Percentiles rank a stretch among this genome's conserved stretches.
phyloP scores from a whole-genome alignment of 2,329 filamentous ascomycete species.

The Calycina herbarum region DNA sequence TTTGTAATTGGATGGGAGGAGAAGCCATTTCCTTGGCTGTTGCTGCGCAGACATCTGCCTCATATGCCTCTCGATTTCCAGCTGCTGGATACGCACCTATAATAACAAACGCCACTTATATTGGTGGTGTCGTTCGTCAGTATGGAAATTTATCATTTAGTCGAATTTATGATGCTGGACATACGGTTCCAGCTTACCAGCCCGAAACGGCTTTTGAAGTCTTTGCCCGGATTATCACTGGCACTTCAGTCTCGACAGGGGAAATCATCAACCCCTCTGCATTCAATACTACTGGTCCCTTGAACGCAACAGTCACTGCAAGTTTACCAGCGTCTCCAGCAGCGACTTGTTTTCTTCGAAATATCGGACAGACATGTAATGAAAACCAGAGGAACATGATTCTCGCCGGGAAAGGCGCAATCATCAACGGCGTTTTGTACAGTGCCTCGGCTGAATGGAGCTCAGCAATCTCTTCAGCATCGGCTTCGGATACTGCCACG shows the following conservation, averaged over 20 bases:
- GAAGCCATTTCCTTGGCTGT: conserved; percentile 68
- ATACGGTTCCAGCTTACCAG: conserved; percentile 60
- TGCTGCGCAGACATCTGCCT: conserved; percentile 47
- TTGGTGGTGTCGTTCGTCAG: conserved; percentile 73
- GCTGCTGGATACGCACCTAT: conserved; percentile 72
- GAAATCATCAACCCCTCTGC: conserved; percentile 49
- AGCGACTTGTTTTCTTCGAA: conserved; percentile 61
- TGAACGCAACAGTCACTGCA: conserved; percentile 57
- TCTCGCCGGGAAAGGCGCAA: conserved; percentile 50
- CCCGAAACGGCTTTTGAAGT: conserved; percentile 55
- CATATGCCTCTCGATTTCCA: conserved; percentile 57
- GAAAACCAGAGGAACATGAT: conserved; percentile 51
- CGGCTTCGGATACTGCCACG: conserved; percentile 13
- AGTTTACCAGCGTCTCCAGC: conserved; percentile 48
- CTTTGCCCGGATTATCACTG: conserved; percentile 58
- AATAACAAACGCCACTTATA: conserved; percentile 65
- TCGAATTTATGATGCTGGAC: conserved; percentile 65
- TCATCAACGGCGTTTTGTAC: conserved; percentile 61
- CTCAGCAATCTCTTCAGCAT: conserved; percentile 22
- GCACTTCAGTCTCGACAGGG: conserved; percentile 51
- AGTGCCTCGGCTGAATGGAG: conserved; percentile 44
- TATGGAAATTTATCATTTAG: conserved; percentile 73
- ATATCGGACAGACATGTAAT: conserved; percentile 55
- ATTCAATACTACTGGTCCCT: conserved; percentile 58
- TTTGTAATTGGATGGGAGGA: conserved; percentile 73